Base-by-base conservation (phyloP, 805 yeast genomes). In the Saturnispora bothae region DNA sequence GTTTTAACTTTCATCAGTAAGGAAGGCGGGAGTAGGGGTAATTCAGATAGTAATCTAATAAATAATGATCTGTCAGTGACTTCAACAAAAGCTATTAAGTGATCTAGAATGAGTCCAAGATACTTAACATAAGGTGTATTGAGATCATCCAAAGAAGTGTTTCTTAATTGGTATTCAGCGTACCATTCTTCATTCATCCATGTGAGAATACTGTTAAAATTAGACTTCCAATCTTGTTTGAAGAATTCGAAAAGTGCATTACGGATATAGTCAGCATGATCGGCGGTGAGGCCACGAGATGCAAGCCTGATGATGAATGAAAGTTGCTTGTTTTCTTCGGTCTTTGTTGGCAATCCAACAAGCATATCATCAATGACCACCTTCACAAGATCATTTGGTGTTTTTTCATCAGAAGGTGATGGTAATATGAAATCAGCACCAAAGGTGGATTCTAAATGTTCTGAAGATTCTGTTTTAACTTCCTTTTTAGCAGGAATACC, bases 171-270 rank as follows among this genome's bases (percentile, higher is more conserved):
- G 83, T 34, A 73, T 65, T 60, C 74, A 78, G 94, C 39, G 39
- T 52, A 56, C 35, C 96, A 92, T 57, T 92, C 98, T 59, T 92
- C 98, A 50, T 82, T 88, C 39, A 92, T 62, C 99, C 99, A 92
- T 45, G 82, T 86, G 28, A 89, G 76, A 15, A 85, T 76, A 26
- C 79, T 60, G 42, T 83, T 94, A 10, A 88, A 68, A 26, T 89
- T 65, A 8, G 64, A 66, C 39, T 80, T 80, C 48, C 88, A 76
- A 51, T 82, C 83, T 9, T 69, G 77, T 49, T 83, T 65, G 39
- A 85, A 78, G 53, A 80, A 83, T 14, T 77, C 75, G 43, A 80
- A 78, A 9, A 92, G 61, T 17, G 84, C 73, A 17, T 71, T 74
- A 48, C 96, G 68, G 10, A 89, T 72, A 43, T 75, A 53, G 39